Evolutionary conservation across 2,329 filamentous ascomycete genomes (phyloP).

Genomic region (Albophoma yamanashiensis): DNA sequence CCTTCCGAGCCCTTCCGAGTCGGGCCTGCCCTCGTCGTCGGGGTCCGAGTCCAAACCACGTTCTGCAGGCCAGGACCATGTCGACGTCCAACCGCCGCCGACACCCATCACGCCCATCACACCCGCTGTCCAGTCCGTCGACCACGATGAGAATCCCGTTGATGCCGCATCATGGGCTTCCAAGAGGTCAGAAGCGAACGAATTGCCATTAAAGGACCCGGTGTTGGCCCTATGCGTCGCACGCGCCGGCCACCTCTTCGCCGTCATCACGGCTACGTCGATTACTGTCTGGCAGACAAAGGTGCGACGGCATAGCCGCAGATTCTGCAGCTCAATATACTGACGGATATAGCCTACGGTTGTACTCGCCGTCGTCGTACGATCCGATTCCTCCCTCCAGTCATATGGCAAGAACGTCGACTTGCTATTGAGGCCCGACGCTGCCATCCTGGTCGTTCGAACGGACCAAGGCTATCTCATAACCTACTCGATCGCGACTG

Average conservation of each 20-base stretch:
- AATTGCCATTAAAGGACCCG: conserved; percentile 44
- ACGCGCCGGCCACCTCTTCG: conserved; percentile 72
- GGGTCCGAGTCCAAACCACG: conserved; percentile 9
- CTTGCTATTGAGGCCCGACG: conserved; percentile 81
- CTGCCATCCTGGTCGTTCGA: conserved; percentile 82
- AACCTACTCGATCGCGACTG: conserved; percentile 84
- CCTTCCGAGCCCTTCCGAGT: conserved; percentile 25
- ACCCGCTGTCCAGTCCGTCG: conserved; percentile 47
- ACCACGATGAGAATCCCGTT: conserved; percentile 34
- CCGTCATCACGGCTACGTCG: conserved; percentile 72
- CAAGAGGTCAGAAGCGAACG: conserved; percentile 13
- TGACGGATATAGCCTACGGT: conserved; percentile 60
- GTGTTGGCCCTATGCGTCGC: conserved; percentile 69
- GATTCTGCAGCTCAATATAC: conserved; percentile 3
- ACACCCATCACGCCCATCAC: conserved; percentile 46
- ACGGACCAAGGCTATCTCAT: conserved; percentile 81
- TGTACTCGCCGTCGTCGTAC: conserved; percentile 72
- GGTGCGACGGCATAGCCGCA: conserved; percentile 37
- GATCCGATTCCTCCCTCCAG: conserved; percentile 67
- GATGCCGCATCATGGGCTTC: conserved; percentile 10
- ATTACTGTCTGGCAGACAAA: conserved; percentile 97
- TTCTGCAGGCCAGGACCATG: conserved; percentile 19
- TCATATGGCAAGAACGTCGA: conserved; percentile 80
- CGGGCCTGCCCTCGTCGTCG: conserved; percentile 9
- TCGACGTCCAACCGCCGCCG: conserved; percentile 22